A percentile compares a stretch with the other conserved stretches of the same genome.
Evolutionary conservation across 2,329 filamentous ascomycete species (phyloP).

Genomic region (Apiospora pterosperma): DNA sequence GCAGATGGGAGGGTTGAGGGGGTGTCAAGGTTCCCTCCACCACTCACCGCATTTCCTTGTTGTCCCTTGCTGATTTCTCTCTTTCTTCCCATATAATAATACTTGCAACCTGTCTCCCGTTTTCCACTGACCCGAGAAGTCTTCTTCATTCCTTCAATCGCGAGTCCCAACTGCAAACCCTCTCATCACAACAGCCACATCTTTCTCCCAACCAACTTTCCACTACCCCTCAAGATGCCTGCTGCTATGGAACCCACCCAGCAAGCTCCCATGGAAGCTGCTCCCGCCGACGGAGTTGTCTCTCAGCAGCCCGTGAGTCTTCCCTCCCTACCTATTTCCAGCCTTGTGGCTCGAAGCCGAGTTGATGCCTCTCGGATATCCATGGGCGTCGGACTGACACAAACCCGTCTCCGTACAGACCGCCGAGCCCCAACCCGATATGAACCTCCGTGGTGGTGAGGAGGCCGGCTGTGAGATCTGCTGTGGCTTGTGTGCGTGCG

Average conservation of each 20-base stretch:
- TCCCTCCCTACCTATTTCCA: background rate
- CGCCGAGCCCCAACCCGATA: conserved; percentile 38
- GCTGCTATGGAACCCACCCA: conserved; percentile 37
- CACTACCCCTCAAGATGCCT: conserved; percentile 32
- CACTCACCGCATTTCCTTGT: background rate
- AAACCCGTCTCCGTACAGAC: conserved; percentile 19
- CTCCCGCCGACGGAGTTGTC: conserved; percentile 32
- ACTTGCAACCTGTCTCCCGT: background rate
- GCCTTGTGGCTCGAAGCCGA: background rate
- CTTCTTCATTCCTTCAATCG: background rate
- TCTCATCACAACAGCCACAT: background rate
- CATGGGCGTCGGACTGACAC: conserved; percentile 1
- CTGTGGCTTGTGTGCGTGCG: conserved; percentile 42
- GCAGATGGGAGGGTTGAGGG: too few relatives aligned
- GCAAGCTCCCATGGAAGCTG: conserved; percentile 41
- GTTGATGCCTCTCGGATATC: background rate
- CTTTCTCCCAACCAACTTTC: conserved; percentile 3
- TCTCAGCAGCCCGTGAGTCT: conserved; percentile 37
- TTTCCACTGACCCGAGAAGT: background rate
- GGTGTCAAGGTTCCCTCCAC: background rate
- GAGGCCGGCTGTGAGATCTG: conserved; percentile 44
- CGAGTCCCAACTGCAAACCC: background rate
- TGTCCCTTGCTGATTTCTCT: background rate
- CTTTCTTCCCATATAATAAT: background rate
- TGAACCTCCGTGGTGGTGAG: conserved; percentile 41